Percentiles rank a stretch among this genome's conserved stretches.
phyloP scores from a whole-genome alignment of 768 basidiomycete species.

The Auricularia heimuer region DNA sequence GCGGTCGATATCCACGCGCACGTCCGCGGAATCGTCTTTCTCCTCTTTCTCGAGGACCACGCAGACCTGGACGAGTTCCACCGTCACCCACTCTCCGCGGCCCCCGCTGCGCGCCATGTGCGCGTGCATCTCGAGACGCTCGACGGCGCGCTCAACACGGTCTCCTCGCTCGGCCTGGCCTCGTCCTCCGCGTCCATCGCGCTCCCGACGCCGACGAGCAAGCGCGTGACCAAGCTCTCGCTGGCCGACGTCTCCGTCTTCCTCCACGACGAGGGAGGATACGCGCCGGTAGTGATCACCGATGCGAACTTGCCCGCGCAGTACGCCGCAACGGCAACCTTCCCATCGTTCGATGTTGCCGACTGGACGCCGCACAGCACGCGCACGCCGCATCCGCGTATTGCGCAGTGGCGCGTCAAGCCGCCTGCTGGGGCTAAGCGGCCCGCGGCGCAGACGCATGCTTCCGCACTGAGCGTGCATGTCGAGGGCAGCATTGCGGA shows the following conservation, averaged over 20 bases:
- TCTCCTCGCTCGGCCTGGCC: slow-evolving; percentile 16
- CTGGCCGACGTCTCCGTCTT: slow-evolving; percentile 50
- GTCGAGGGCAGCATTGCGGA: slow-evolving; percentile 30
- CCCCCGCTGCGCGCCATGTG: slow-evolving; percentile 42
- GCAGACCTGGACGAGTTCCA: slow-evolving; percentile 35
- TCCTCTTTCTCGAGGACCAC: slow-evolving; percentile 31
- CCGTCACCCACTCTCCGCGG: slow-evolving; percentile 45
- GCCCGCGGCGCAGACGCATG: neutral
- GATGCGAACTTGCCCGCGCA: slow-evolving; percentile 58
- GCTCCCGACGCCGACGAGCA: slow-evolving; percentile 4
- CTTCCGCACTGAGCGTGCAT: slow-evolving; percentile 16
- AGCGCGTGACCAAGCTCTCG: slow-evolving; percentile 17
- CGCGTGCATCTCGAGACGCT: slow-evolving; percentile 40
- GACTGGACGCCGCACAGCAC: slow-evolving; percentile 51
- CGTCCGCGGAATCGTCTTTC: slow-evolving; percentile 37
- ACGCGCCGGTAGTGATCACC: slow-evolving; percentile 61
- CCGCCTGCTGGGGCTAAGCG: slow-evolving; percentile 9
- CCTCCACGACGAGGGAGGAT: slow-evolving; percentile 8
- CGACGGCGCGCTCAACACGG: slow-evolving; percentile 18
- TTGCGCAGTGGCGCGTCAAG: slow-evolving; percentile 54
- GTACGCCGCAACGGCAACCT: slow-evolving; percentile 28
- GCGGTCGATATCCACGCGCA: slow-evolving; percentile 24
- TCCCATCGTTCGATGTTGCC: slow-evolving; percentile 48
- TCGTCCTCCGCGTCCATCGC: neutral
- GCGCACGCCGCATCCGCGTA: slow-evolving; percentile 35